Percentiles rank a stretch among this genome's conserved stretches.
Conservation (phyloP, 176 grass and related monocot species). For the Avena atlantica region DNA sequence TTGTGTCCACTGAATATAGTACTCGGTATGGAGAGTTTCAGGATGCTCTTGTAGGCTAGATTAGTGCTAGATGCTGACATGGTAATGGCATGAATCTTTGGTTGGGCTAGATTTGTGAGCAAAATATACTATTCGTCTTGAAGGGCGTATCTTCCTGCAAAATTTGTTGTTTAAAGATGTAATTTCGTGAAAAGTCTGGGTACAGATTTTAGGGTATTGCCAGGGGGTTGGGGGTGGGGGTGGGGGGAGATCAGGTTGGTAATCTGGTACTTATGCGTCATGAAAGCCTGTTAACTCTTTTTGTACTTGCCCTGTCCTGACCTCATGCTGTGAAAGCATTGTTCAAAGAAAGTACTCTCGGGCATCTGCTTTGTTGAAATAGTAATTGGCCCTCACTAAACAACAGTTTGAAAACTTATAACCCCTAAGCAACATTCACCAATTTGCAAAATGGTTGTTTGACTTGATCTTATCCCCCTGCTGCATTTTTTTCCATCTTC, state of each 20-base stretch:
- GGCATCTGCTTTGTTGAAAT: conserved; percentile 8
- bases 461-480: background rate
- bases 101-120: background rate
- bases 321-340: conserved; percentile 17
- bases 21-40: background rate
- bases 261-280: conserved; percentile 32
- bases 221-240: too few relatives aligned
- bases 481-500: conserved; percentile 11
- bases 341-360: conserved; percentile 4
- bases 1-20: background rate
- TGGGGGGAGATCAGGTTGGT: conserved; percentile 35
- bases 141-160: background rate
- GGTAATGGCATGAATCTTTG: background rate
- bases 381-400: background rate
- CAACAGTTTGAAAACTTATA: background rate
- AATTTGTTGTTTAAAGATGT: background rate
- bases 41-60: background rate
- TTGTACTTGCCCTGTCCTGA: conserved; percentile 8
- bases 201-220: background rate
- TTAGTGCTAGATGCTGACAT: background rate
- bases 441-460: conserved; percentile 7
- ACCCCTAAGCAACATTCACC: background rate
- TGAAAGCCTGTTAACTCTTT: background rate
- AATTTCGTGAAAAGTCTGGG: background rate
- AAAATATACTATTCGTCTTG: background rate